Base-by-base conservation (phyloP, 108 stramenopile genomes). In the Stephanodiscus minutulus region DNA sequence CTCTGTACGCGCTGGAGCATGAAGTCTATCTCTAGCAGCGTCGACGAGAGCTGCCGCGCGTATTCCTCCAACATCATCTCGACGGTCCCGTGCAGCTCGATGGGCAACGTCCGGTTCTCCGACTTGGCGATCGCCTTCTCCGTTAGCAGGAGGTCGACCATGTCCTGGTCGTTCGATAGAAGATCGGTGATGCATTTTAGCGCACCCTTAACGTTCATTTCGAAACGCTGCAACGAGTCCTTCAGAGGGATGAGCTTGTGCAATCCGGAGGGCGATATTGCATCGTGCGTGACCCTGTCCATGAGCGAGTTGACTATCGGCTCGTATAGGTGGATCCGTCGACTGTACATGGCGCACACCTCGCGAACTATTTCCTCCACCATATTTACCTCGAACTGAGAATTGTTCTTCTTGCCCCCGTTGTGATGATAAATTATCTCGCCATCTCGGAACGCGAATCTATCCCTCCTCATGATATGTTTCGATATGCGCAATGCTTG, bases 21-120 rank as follows among this genome's bases (percentile, higher is more conserved):
- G 64, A 81, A 92, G 15, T 83, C 69, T 24, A 89, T 86, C 64
- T 96, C 90, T 22, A 86, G 79, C 20, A 86, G 82, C 29, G 85
- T 81, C 25, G 81, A 85, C 33, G 76, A 73, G 11, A 96, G 78
- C 68, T 92, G 88, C 31, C 91, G 64, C 6, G 89, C 89, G 70
- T 96, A 96, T 24, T 92, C 91, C 52, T 92, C 92, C 35, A 96
- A 64, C 27, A 96, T 64, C 18, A 93, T 72, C 66, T 96, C 95
- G 6, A 93, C 91, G 20, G 81, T 72, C 44, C 85, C 85, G 56
- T 96, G 95, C 37, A 82, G 69, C 63, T 87, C 85, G 2, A 92
- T 77, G 21, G 75, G 58, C 20, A 79, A 52, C 1, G 79, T 85
- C 35, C 70, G 35, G 37, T 64, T 73, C 5, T 72, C 33, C 3